These are phyloP conservation scores for Candida dubliniensis DNA, from an alignment of 1,139 yeast genomes.

Conservation along the genomic window DNA sequence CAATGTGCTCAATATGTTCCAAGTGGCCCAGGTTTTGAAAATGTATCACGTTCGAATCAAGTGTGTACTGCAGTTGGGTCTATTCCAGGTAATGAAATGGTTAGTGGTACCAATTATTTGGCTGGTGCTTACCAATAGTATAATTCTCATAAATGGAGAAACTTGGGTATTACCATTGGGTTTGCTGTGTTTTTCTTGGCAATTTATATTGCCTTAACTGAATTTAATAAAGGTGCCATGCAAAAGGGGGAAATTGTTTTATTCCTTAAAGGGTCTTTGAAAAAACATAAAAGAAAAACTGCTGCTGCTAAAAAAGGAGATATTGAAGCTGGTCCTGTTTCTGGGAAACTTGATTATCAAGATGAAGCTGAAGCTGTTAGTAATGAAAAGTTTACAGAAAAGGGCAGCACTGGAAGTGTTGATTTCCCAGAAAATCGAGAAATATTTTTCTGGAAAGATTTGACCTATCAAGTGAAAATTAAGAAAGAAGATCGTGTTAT, in stretches of 20 bases:
- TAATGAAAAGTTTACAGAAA: neutral
- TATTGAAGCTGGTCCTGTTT: constrained; percentile 7
- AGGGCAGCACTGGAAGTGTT: neutral
- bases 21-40: constrained; percentile 36
- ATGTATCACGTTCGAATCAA: constrained; percentile 27
- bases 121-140: constrained; percentile 47
- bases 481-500: constrained; percentile 63
- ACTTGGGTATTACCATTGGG: constrained; percentile 68
- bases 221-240: constrained; percentile 69
- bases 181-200: constrained; percentile 56
- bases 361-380: constrained; percentile 33
- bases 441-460: constrained; percentile 78
- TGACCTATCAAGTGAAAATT: constrained; percentile 70
- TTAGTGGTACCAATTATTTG: constrained; percentile 62
- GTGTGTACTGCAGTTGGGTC: constrained; percentile 73
- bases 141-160: constrained; percentile 76
- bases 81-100: constrained; percentile 50
- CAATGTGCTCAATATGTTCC: constrained; percentile 50
- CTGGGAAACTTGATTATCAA: constrained; percentile 8
- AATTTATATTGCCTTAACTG: constrained; percentile 58
- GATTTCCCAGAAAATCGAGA: constrained; percentile 23
- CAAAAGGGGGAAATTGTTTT: constrained; percentile 83
- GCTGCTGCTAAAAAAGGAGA: constrained; percentile 2
- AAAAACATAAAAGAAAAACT: constrained; percentile 5
- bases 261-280: constrained; percentile 31